Percentiles rank a stretch among this genome's conserved stretches.
Conservation (phyloP, 208 protist genomes). For the Trypanosoma cruzi region DNA sequence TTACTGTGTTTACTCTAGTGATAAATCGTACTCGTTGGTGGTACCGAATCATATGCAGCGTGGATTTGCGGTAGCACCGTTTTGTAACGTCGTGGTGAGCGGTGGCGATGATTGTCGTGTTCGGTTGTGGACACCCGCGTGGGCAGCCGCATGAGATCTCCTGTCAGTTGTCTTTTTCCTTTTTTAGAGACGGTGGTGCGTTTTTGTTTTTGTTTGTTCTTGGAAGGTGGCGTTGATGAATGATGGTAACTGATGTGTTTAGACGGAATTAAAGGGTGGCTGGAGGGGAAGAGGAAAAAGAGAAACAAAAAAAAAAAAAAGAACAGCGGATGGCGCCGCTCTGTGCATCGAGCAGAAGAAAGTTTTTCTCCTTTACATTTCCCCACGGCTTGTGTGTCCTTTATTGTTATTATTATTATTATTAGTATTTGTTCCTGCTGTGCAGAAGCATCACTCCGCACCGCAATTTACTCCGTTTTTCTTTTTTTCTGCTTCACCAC, state of each 20-base stretch:
- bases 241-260: background rate
- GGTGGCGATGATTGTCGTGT: conserved; percentile 85
- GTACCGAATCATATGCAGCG: conserved; percentile 71
- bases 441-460: background rate
- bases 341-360: background rate
- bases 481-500: conserved; percentile 2
- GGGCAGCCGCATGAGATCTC: conserved; percentile 39
- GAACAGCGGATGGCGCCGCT: background rate
- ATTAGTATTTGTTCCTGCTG: background rate
- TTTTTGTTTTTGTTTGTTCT: conserved; percentile 18
- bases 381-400: background rate
- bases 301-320: conserved; percentile 7
- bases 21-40: conserved; percentile 50
- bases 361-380: background rate
- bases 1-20: conserved; percentile 75
- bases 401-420: too few species aligned
- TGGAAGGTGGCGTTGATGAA: background rate
- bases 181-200: too few species aligned
- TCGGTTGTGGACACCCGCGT: conserved; percentile 81
- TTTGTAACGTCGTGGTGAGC: conserved; percentile 57
- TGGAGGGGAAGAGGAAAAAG: background rate
- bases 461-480: background rate
- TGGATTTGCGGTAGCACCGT: conserved; percentile 54
- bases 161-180: conserved; percentile 1
- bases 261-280: background rate